These are phyloP conservation scores for Prototheca wickerhamii DNA, from an alignment of 163 green algal species.

Conservation along the genomic window DNA sequence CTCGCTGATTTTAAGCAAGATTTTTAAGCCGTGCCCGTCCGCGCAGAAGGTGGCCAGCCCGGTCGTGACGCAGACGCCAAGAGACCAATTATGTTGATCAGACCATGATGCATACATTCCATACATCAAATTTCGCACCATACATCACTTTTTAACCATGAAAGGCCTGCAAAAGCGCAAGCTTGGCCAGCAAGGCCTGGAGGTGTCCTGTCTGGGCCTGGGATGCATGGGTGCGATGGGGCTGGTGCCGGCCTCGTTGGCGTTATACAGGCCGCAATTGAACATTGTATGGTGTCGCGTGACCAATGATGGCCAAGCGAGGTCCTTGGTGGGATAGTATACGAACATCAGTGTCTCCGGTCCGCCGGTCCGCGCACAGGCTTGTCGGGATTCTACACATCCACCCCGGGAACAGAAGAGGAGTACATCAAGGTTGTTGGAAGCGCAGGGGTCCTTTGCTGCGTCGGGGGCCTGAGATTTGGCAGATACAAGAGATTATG, in stretches of 20 bases:
- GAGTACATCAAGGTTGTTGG: constrained; percentile 2
- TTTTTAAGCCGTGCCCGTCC: no score
- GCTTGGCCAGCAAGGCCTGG: not conserved
- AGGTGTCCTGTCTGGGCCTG: constrained; percentile 2
- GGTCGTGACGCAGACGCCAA: no score
- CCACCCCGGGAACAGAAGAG: not conserved
- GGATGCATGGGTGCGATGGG: constrained; percentile 7
- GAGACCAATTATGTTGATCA: no score
- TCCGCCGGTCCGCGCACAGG: not conserved
- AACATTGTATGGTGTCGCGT: not conserved
- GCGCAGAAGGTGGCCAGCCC: no score
- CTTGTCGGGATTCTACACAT: not conserved
- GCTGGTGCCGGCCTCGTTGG: not conserved
- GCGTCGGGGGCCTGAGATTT: not conserved
- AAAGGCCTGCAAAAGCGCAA: no score
- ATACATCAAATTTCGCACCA: no score
- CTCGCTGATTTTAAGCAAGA: no score
- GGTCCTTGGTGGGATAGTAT: not conserved
- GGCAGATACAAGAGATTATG: not conserved
- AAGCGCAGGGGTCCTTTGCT: not conserved
- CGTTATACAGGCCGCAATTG: not conserved
- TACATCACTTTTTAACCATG: no score
- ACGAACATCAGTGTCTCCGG: not conserved
- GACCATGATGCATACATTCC: no score
- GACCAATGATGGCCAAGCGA: not conserved